phyloP scores from a whole-genome alignment of 1,284 basidiomycete species.

The Jaminaea rosea region DNA sequence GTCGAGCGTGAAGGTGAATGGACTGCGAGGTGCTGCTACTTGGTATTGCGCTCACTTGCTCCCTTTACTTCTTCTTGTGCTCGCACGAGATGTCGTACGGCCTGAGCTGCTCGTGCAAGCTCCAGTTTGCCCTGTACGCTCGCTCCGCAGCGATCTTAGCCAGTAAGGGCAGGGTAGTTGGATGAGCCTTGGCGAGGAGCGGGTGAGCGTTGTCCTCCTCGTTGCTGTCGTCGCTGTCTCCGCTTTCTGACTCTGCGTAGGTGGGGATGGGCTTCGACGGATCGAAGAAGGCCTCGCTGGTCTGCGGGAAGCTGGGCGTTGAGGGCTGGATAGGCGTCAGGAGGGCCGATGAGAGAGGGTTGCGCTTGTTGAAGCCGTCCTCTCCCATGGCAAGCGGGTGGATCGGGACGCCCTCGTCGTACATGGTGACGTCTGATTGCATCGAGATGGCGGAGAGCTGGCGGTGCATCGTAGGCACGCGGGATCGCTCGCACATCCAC shows the following conservation, averaged over 20 bases:
- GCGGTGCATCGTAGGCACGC: conserved; percentile 8
- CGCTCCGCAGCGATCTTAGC: conserved; percentile 5
- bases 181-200: conserved; percentile 1
- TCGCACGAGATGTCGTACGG: conserved; percentile 12
- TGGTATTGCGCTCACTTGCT: too few relatives aligned
- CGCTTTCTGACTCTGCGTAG: neutral
- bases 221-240: neutral
- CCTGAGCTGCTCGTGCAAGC: conserved; percentile 6
- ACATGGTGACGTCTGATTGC: conserved; percentile 1
- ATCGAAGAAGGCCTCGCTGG: neutral
- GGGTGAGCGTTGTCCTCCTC: neutral
- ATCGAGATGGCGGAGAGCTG: conserved; percentile 6
- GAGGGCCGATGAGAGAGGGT: neutral
- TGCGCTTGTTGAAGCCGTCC: neutral
- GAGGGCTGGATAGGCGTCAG: neutral
- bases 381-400: neutral
- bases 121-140: conserved; percentile 10
- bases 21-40: too few relatives aligned
- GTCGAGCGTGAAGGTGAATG: too few relatives aligned
- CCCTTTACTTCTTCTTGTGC: too few relatives aligned
- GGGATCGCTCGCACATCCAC: conserved; percentile 38
- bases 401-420: conserved; percentile 1
- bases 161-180: conserved; percentile 1
- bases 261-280: neutral
- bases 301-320: neutral